Percentiles rank a stretch among this genome's conserved stretches.
Evolutionary conservation across 1,139 yeast species (phyloP).

Genomic region (Williopsis jadinii): DNA sequence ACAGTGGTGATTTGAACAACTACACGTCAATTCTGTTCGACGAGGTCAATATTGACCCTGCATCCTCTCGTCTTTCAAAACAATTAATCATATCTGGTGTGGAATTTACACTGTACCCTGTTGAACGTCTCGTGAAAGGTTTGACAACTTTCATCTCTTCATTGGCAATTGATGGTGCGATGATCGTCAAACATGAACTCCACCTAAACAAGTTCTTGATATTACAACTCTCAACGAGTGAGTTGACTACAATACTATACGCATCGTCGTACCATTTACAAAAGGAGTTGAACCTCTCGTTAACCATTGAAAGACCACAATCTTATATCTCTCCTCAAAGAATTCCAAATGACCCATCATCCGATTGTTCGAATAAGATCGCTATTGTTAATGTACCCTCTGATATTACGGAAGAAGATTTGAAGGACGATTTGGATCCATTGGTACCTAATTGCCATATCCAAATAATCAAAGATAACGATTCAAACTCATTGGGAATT

Average conservation of each 20-base stretch:
- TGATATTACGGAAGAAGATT: constrained; percentile 30
- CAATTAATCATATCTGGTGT: constrained; percentile 43
- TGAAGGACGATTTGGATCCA: constrained; percentile 31
- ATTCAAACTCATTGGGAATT: constrained; percentile 34
- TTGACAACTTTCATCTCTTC: constrained; percentile 36
- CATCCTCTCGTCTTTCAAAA: constrained; percentile 43
- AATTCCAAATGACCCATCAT: constrained; percentile 9
- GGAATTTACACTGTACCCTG: constrained; percentile 35
- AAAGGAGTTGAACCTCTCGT: constrained; percentile 29
- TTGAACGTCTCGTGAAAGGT: constrained; percentile 33
- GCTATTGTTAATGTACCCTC: constrained; percentile 35
- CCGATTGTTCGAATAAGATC: constrained; percentile 29
- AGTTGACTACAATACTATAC: constrained; percentile 53
- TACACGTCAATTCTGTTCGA: constrained; percentile 28
- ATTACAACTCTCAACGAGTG: constrained; percentile 45
- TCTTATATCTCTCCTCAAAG: constrained; percentile 38
- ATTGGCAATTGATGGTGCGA: constrained; percentile 19
- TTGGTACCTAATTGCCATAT: constrained; percentile 1
- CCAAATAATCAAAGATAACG: constrained; percentile 6
- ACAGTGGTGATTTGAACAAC: constrained; percentile 29
- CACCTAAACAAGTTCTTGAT: constrained; percentile 34
- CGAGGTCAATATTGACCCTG: constrained; percentile 43
- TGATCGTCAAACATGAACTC: constrained; percentile 17
- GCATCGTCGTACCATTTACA: constrained; percentile 35
- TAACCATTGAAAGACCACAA: constrained; percentile 48